Evolutionary conservation across 148 eudicot genomes (phyloP).

Genomic region (Spergularia bocconei): DNA sequence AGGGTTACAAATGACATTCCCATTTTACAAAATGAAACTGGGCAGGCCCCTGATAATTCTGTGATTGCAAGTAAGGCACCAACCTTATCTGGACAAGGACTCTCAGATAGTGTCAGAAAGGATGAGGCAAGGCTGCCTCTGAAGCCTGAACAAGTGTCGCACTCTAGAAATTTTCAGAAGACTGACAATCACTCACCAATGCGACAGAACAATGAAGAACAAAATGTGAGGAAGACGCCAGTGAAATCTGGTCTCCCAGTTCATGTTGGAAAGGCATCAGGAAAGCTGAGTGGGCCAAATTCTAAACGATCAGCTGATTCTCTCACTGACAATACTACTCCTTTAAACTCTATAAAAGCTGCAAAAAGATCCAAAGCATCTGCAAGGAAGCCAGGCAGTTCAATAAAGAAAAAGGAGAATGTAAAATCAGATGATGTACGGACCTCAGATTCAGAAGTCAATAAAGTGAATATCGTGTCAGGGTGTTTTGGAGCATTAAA

Average conservation of each 20-base stretch:
- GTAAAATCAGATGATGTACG: conserved; percentile 22
- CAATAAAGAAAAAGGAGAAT: background rate
- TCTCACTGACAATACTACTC: conserved; percentile 4
- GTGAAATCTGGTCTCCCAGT: conserved; percentile 28
- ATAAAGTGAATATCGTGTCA: conserved; percentile 17
- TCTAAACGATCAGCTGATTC: conserved; percentile 10
- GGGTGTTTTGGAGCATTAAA: conserved; percentile 23
- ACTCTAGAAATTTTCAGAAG: conserved; percentile 15
- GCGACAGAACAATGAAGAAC: conserved; percentile 16
- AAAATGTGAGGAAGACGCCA: conserved; percentile 35
- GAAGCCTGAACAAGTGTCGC: conserved; percentile 28
- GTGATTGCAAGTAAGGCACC: conserved; percentile 16
- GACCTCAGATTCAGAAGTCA: conserved; percentile 23
- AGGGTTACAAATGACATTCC: conserved; percentile 30
- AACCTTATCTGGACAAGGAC: conserved; percentile 28
- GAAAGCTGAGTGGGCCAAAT: conserved; percentile 21
- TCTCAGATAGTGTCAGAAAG: conserved; percentile 22
- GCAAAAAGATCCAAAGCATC: conserved; percentile 14
- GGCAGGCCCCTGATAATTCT: conserved; percentile 25
- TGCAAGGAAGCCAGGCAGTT: conserved; percentile 7
- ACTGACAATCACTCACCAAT: conserved; percentile 27
- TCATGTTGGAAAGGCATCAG: conserved; percentile 22
- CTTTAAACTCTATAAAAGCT: conserved; percentile 14
- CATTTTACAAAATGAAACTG: conserved; percentile 22
- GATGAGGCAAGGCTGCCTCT: conserved; percentile 18